phyloP scores from a whole-genome alignment of 1,284 basidiomycete species.

The Ceratobasidium papillatum region DNA sequence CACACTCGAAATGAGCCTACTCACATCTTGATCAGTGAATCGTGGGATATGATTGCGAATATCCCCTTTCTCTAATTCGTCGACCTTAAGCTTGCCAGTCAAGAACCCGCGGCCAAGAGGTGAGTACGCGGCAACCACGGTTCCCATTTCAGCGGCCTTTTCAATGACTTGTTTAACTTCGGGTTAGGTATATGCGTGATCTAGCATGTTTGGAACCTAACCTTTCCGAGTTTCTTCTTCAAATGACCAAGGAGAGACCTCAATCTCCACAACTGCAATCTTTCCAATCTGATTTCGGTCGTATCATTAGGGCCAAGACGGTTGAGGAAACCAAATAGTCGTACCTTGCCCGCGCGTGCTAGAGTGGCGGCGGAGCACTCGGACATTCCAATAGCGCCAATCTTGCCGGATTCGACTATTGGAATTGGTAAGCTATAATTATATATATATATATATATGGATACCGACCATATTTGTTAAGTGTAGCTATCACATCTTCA shows the following conservation, averaged over 20 bases:
- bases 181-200: constrained; percentile 48
- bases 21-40: constrained; percentile 52
- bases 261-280: constrained; percentile 62
- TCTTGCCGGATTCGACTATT: constrained; percentile 45
- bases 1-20: neutral
- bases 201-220: too few relatives aligned
- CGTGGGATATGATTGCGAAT: constrained; percentile 52
- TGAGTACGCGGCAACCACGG: constrained; percentile 64
- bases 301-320: neutral
- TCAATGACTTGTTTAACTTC: constrained; percentile 55
- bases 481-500: constrained; percentile 40
- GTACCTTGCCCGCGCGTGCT: constrained; percentile 41
- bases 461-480: constrained; percentile 37
- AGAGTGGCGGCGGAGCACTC: constrained; percentile 42
- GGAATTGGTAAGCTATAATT: too few relatives aligned
- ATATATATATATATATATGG: too few relatives aligned
- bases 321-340: neutral
- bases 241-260: constrained; percentile 62
- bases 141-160: constrained; percentile 56
- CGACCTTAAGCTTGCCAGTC: constrained; percentile 45
- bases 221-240: constrained; percentile 57
- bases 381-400: constrained; percentile 45
- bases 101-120: constrained; percentile 46
- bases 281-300: constrained; percentile 56
- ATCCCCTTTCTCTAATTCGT: constrained; percentile 50